A percentile compares a stretch with the other conserved stretches of the same genome.
phyloP scores from a whole-genome alignment of 371 early-diverging fungal species.

The Mortierella sp. region DNA sequence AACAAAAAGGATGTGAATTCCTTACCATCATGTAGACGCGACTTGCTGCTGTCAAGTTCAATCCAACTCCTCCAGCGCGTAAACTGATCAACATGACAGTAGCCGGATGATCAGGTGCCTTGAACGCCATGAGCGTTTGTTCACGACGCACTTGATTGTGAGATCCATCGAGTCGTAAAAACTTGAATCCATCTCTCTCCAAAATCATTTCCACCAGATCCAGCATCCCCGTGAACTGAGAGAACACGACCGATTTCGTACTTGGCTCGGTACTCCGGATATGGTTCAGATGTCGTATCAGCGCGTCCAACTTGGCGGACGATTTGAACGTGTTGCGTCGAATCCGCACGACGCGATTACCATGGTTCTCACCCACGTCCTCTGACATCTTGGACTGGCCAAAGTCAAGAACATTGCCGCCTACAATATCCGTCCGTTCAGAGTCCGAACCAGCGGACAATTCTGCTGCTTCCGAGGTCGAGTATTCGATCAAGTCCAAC shows the following conservation, averaged over 20 bases:
- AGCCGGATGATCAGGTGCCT: constrained; percentile 54
- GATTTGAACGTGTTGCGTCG: constrained; percentile 64
- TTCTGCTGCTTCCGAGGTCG: constrained; percentile 18
- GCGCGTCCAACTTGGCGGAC: constrained; percentile 72
- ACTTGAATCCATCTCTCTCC: constrained; percentile 58
- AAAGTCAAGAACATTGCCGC: constrained; percentile 29
- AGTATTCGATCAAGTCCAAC: constrained; percentile 63
- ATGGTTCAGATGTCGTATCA: constrained; percentile 60
- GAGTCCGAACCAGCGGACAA: not conserved
- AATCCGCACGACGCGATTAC: constrained; percentile 25
- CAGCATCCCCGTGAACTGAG: constrained; percentile 83
- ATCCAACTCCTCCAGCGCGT: constrained; percentile 81
- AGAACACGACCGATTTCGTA: constrained; percentile 79
- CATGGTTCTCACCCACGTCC: constrained; percentile 3
- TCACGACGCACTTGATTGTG: constrained; percentile 70
- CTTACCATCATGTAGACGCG: constrained; percentile 74
- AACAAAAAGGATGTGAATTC: too few species aligned
- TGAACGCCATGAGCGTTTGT: constrained; percentile 66
- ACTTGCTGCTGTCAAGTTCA: constrained; percentile 86
- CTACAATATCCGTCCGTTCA: constrained; percentile 22
- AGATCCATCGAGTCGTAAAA: constrained; percentile 76
- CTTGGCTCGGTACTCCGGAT: constrained; percentile 19
- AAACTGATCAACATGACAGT: constrained; percentile 80
- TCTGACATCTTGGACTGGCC: not conserved
- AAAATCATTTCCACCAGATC: constrained; percentile 71